Evolutionary conservation across 345 rosid species (phyloP).

Genomic region (Eutrema heterophyllum): DNA sequence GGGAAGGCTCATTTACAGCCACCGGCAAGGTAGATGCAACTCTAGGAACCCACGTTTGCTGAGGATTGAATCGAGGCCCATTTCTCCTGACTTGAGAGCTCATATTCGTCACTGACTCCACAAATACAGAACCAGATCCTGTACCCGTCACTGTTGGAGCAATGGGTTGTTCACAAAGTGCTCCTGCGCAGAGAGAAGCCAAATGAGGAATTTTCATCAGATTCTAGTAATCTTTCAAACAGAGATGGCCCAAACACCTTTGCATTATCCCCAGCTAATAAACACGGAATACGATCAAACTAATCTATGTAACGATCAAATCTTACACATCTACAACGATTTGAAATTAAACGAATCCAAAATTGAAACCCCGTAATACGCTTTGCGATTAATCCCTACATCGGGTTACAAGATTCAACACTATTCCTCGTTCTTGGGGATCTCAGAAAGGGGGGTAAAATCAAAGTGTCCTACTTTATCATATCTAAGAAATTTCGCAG

Average conservation of each 20-base stretch:
- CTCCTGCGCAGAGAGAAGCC: background rate
- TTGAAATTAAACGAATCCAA: background rate
- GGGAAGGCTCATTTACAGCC: slow-evolving; percentile 6
- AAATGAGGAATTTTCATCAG: background rate
- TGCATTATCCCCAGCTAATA: background rate
- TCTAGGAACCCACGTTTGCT: slow-evolving; percentile 78
- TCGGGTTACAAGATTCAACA: background rate
- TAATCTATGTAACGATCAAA: background rate
- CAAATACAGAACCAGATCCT: slow-evolving; percentile 18
- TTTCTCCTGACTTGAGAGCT: slow-evolving; percentile 54
- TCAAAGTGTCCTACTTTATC: slow-evolving; percentile 2
- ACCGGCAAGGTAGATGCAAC: slow-evolving; percentile 30
- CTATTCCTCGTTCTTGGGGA: background rate
- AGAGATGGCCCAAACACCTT: background rate
- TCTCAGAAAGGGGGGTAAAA: background rate
- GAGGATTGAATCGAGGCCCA: slow-evolving; percentile 41
- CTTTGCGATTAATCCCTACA: background rate
- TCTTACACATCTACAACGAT: background rate
- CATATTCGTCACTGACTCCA: slow-evolving; percentile 39
- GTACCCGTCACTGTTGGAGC: slow-evolving; percentile 4
- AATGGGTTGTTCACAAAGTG: background rate
- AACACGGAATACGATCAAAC: background rate
- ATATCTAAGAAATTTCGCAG: background rate
- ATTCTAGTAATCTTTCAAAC: background rate
- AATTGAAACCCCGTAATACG: background rate